These are phyloP conservation scores for Dichotomopilus funicola DNA, from an alignment of 2,329 filamentous ascomycete genomes.

Conservation along the genomic window DNA sequence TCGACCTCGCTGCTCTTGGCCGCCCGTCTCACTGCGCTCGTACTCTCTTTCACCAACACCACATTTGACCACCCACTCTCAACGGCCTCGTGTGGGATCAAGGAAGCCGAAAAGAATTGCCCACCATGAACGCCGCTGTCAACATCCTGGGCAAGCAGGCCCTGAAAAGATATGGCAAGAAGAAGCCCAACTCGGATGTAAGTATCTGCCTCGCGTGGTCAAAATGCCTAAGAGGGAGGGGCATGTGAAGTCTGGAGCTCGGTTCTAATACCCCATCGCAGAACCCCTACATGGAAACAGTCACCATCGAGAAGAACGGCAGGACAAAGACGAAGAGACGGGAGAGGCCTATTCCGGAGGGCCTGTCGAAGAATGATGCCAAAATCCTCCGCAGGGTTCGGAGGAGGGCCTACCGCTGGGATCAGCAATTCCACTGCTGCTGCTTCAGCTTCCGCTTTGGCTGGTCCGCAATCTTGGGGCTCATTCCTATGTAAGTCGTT, in stretches of 20 bases:
- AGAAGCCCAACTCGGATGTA: conserved; percentile 22
- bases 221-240: not conserved
- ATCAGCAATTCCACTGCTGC: conserved; percentile 70
- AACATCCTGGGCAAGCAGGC: conserved; percentile 20
- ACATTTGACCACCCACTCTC: not conserved
- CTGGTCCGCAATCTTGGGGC: conserved; percentile 78
- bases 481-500: conserved; percentile 68
- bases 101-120: not conserved
- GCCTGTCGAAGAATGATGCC: conserved; percentile 76
- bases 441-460: conserved; percentile 78
- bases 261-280: conserved; percentile 31
- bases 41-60: not conserved
- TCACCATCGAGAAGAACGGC: conserved; percentile 65
- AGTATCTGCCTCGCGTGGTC: not conserved
- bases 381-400: conserved; percentile 81
- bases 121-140: conserved; percentile 20
- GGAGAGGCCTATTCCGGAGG: conserved; percentile 76
- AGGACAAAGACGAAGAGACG: conserved; percentile 71
- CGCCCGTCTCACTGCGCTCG: not conserved
- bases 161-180: conserved; percentile 17
- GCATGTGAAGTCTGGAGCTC: conserved; percentile 22
- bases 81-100: not conserved
- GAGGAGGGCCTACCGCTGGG: conserved; percentile 74
- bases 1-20: not conserved
- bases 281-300: conserved; percentile 86